phyloP scores from a whole-genome alignment of 106 monocot genomes.

The Allium sativum region DNA sequence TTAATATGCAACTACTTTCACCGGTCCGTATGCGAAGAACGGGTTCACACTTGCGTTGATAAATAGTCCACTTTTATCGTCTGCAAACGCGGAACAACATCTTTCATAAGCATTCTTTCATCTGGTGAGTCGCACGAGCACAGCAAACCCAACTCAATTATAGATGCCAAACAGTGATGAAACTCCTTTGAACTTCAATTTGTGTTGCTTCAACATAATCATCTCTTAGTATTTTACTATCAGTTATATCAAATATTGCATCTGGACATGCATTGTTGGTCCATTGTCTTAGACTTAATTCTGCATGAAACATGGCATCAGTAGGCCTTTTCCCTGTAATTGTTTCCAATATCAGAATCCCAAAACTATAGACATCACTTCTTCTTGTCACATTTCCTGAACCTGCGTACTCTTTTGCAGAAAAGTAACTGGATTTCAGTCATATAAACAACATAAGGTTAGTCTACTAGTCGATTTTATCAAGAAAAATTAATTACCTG shows the following conservation, averaged over 20 bases:
- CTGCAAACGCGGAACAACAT: background rate
- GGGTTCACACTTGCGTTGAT: too few relatives aligned
- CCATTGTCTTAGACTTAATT: conserved; percentile 16
- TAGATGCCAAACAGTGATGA: background rate
- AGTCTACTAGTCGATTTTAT: background rate
- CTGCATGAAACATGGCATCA: conserved; percentile 14
- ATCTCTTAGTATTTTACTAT: conserved; percentile 4
- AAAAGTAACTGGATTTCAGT: background rate
- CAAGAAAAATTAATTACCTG: conserved; percentile 2
- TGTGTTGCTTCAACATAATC: background rate
- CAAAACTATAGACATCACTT: conserved; percentile 23
- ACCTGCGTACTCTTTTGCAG: conserved; percentile 9
- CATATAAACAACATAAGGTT: background rate
- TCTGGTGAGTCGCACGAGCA: background rate
- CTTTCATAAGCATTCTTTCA: background rate
- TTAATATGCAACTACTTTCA: too few relatives aligned
- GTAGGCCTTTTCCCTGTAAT: conserved; percentile 17
- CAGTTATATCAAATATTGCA: conserved; percentile 2
- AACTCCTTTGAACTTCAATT: background rate
- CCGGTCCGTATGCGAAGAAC: too few relatives aligned
- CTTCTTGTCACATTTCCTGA: conserved; percentile 6
- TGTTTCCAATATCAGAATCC: conserved; percentile 14
- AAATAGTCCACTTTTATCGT: conserved; percentile 1
- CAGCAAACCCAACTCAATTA: conserved; percentile 3
- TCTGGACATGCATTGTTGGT: conserved; percentile 4